Evolutionary conservation across 192 early-diverging fungal species (phyloP).

Genomic region (Neocallimastix lanati): DNA sequence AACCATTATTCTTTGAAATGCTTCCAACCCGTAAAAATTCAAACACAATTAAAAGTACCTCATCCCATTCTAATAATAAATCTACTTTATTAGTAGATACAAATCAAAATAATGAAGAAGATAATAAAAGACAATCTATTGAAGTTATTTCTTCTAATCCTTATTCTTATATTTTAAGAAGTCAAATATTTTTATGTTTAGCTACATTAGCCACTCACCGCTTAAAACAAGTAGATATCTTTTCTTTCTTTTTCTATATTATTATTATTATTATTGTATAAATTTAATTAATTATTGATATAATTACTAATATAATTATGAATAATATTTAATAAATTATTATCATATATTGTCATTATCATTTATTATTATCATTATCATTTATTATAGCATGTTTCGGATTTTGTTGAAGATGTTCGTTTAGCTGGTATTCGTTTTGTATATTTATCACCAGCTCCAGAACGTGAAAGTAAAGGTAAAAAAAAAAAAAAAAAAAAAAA

Average conservation of each 20-base stretch:
- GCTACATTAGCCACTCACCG: constrained; percentile 61
- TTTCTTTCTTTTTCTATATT: too few relatives aligned
- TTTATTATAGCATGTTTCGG: constrained; percentile 63
- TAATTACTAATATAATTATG: too few relatives aligned
- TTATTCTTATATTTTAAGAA: constrained; percentile 26
- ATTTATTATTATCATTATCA: too few relatives aligned
- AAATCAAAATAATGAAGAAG: neutral
- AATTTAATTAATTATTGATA: too few relatives aligned
- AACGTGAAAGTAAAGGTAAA: constrained; percentile 90
- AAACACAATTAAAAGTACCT: too few relatives aligned
- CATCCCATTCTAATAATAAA: too few relatives aligned
- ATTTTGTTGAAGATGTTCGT: constrained; percentile 91
- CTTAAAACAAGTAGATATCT: constrained; percentile 62
- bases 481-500: too few relatives aligned
- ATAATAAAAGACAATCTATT: neutral
- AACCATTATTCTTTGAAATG: neutral
- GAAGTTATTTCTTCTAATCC: neutral
- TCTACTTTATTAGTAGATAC: too few relatives aligned
- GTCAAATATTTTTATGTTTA: constrained; percentile 81
- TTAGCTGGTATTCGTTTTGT: constrained; percentile 98
- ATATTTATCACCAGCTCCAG: constrained; percentile 77
- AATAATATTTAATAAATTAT: too few relatives aligned
- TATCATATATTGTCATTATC: too few relatives aligned
- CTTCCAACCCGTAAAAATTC: neutral
- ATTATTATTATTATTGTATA: too few relatives aligned